These are phyloP conservation scores for Colletotrichum filicis DNA, from an alignment of 2,329 filamentous ascomycete genomes.

Conservation along the genomic window DNA sequence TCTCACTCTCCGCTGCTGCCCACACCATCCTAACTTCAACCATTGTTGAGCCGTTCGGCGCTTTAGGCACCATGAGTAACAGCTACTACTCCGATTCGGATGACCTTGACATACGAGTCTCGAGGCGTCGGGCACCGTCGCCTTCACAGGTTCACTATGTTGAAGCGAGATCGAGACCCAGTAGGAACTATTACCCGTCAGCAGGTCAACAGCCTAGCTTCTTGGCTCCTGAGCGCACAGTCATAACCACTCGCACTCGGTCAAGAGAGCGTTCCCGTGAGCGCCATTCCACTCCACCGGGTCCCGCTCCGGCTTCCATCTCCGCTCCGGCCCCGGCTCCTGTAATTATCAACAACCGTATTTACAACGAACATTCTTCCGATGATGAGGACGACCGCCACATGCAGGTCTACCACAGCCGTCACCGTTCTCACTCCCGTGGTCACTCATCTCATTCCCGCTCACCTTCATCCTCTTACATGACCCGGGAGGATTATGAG, in stretches of 20 bases:
- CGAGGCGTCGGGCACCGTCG: slow-evolving; percentile 51
- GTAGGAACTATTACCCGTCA: slow-evolving; percentile 52
- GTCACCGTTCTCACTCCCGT: slow-evolving; percentile 42
- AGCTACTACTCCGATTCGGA: slow-evolving; percentile 63
- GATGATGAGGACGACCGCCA: slow-evolving; percentile 51
- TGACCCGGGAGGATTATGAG: slow-evolving; percentile 57
- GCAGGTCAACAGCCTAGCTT: slow-evolving; percentile 48
- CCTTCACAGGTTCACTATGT: slow-evolving; percentile 59
- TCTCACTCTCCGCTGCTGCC: not conserved
- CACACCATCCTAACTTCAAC: not conserved
- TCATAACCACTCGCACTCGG: slow-evolving; percentile 54
- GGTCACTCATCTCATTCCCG: slow-evolving; percentile 43
- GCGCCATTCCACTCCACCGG: slow-evolving; percentile 55
- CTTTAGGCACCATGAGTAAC: slow-evolving; percentile 43
- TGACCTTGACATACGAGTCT: slow-evolving; percentile 63
- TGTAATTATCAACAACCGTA: slow-evolving; percentile 68
- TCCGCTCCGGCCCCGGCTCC: slow-evolving; percentile 50
- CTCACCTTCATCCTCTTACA: slow-evolving; percentile 49
- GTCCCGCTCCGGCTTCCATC: slow-evolving; percentile 40
- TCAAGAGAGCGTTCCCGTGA: slow-evolving; percentile 57
- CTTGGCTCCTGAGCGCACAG: slow-evolving; percentile 58
- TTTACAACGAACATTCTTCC: slow-evolving; percentile 61
- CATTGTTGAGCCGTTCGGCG: too few relatives aligned
- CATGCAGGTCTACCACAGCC: slow-evolving; percentile 43
- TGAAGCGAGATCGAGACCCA: slow-evolving; percentile 49